phyloP scores from a whole-genome alignment of 2,329 filamentous ascomycete species.

The Stachybotrys chartarum region DNA sequence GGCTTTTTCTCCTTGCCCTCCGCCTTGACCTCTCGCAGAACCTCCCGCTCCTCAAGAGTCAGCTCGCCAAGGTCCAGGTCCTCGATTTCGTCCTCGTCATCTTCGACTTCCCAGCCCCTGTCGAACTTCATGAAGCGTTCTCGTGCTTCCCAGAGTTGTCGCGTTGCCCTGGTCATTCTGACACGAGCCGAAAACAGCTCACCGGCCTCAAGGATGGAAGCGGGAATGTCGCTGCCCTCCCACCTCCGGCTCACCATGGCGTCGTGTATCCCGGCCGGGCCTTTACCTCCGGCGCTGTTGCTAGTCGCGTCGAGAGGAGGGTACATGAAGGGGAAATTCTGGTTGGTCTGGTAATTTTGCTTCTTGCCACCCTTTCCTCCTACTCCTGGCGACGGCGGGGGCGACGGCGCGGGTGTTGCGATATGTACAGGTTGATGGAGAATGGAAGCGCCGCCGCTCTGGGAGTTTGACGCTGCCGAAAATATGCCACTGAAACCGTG shows the following conservation, averaged over 20 bases:
- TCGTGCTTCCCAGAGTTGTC: constrained; percentile 90
- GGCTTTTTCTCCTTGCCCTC: constrained; percentile 24
- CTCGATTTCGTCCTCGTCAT: constrained; percentile 38
- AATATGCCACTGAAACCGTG: constrained; percentile 57
- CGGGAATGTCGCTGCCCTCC: constrained; percentile 90
- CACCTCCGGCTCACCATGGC: constrained; percentile 74
- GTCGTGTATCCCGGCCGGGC: constrained; percentile 72
- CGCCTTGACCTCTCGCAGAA: constrained; percentile 33
- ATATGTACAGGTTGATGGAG: constrained; percentile 96
- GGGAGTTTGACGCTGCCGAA: constrained; percentile 44
- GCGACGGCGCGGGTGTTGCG: constrained; percentile 93
- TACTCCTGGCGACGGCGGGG: constrained; percentile 79
- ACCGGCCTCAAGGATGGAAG: constrained; percentile 91
- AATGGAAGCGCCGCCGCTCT: constrained; percentile 65
- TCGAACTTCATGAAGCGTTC: constrained; percentile 89
- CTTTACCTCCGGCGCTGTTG: constrained; percentile 86
- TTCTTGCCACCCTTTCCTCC: constrained; percentile 95
- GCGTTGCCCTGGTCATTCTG: constrained; percentile 82
- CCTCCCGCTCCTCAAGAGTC: constrained; percentile 30
- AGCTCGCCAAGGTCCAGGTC: constrained; percentile 39
- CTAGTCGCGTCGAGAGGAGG: constrained; percentile 84
- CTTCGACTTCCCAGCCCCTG: constrained; percentile 67
- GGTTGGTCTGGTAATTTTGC: constrained; percentile 98
- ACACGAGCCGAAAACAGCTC: constrained; percentile 86
- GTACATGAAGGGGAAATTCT: constrained; percentile 97